Conservation (phyloP, 805 yeast genomes). For the Wickerhamomyces sydowiorum region DNA sequence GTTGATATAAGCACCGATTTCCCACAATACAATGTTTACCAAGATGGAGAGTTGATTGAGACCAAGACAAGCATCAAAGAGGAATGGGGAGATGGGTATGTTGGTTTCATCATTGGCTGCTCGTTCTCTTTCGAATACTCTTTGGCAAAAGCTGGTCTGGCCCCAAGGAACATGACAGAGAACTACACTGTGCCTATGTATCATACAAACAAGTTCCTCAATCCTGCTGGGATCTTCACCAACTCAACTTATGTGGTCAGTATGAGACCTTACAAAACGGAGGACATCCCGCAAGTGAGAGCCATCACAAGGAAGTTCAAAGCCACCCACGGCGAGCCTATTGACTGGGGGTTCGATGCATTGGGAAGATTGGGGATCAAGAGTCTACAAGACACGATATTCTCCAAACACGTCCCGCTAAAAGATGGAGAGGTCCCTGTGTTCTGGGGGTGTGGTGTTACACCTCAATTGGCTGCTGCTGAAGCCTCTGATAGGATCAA, state of each 20-base stretch:
- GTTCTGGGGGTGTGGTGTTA: slow-evolving; percentile 41
- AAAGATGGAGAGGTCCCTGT: slow-evolving; percentile 33
- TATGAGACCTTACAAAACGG: slow-evolving; percentile 32
- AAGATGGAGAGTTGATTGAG: slow-evolving; percentile 24
- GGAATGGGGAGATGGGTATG: slow-evolving; percentile 29
- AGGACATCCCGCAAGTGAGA: slow-evolving; percentile 26
- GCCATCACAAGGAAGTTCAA: slow-evolving; percentile 25
- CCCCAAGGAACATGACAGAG: slow-evolving; percentile 22
- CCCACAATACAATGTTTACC: slow-evolving; percentile 30
- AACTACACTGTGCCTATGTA: slow-evolving; percentile 23
- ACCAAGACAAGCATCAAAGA: slow-evolving; percentile 20
- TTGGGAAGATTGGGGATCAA: slow-evolving; percentile 29
- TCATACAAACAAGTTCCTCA: slow-evolving; percentile 19
- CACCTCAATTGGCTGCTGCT: slow-evolving; percentile 32
- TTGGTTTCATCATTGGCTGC: slow-evolving; percentile 39
- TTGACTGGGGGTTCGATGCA: slow-evolving; percentile 37
- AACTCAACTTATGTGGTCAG: slow-evolving; percentile 33
- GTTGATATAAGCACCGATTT: slow-evolving; percentile 30
- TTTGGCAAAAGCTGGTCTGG: slow-evolving; percentile 24
- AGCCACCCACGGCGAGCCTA: slow-evolving; percentile 35
- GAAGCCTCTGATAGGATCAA: slow-evolving; percentile 21
- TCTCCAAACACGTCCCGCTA: slow-evolving; percentile 27
- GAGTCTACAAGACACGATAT: slow-evolving; percentile 29
- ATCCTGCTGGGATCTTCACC: slow-evolving; percentile 27
- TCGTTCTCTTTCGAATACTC: slow-evolving; percentile 36